Evolutionary conservation across 805 yeast genomes (phyloP), one percentile per base, ranked within the genome.

Genomic region (Yamadazyma olivae): DNA sequence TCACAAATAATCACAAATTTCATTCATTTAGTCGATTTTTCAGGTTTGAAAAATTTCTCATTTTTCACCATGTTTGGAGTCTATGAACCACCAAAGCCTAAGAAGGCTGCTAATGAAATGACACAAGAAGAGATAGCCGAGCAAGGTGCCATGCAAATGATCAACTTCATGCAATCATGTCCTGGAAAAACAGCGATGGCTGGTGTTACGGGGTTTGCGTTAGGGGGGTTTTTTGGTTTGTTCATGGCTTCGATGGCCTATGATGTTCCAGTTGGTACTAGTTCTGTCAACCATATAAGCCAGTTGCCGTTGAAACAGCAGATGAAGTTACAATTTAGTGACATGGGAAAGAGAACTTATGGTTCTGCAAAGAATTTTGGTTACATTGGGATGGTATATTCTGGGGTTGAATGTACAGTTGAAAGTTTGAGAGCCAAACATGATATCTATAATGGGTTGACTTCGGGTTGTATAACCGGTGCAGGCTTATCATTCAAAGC

Each of bases 401-500:
- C 95, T 5, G 97, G 96, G 29, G 91, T 89, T 2, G 98, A 90
- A 56, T 90, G 98, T 67, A 74, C 81, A 30, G 77, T 90, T 33
- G 97, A 90, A 58, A 78, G 93, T 19, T 57, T 76, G 35, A 72
- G 98, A 50, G 97, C 95, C 2, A 89, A 86, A 53, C 89, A 84
- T 53, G 99, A 93, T 59, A 76, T 91, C 8, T 88, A 82, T 64
- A 93, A 93, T 56, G 96, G 97, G 30, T 78, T 87, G 2, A 73
- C 78, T 29, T 98, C 98, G 3, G 99, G 99, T 2, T 93, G 97
- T 63, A 69, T 91, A 24, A 93, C 99, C 1, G 99, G 99, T 29
- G 99, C 96, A 22, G 97, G 96, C 0, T 72, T 93, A 35, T 95
- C 97, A 2, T 74, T 85, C 48, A 87, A 84, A 55, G 79, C 93